Percentiles rank a stretch among this genome's conserved stretches.
These are phyloP conservation scores for Exophiala mesophila DNA, from an alignment of 2,329 filamentous ascomycete species.

Conservation along the genomic window DNA sequence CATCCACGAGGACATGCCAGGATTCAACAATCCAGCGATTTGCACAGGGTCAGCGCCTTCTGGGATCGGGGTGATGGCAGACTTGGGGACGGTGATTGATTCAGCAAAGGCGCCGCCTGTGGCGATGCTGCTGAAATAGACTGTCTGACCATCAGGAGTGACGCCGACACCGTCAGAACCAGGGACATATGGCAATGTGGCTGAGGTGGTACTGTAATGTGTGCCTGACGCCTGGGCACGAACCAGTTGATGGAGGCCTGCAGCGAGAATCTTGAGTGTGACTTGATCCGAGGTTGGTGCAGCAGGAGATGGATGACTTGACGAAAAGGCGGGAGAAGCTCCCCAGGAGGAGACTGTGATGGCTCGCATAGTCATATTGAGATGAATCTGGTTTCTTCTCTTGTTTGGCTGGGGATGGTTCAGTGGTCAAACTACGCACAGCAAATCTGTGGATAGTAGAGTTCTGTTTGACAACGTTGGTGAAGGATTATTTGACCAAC, in stretches of 20 bases:
- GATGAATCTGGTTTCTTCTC: background rate
- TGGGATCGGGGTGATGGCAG: conserved; percentile 40
- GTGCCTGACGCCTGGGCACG: conserved; percentile 48
- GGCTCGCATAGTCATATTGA: conserved; percentile 15
- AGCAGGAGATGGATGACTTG: conserved; percentile 14
- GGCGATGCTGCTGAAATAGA: conserved; percentile 46
- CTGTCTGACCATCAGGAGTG: conserved; percentile 39
- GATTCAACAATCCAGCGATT: conserved; percentile 53
- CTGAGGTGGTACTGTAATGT: conserved; percentile 48
- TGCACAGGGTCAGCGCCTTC: conserved; percentile 42
- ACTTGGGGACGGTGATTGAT: conserved; percentile 43
- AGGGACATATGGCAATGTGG: conserved; percentile 46
- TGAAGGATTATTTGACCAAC: too few species aligned
- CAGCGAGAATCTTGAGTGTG: conserved; percentile 50
- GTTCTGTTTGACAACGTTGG: too few species aligned
- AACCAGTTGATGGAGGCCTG: conserved; percentile 52
- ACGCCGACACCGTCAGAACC: conserved; percentile 53
- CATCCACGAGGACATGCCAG: conserved; percentile 56
- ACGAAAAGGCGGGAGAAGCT: conserved; percentile 15
- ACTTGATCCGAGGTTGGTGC: conserved; percentile 31
- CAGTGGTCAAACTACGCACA: too few species aligned
- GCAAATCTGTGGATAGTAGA: too few species aligned
- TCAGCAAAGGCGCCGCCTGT: conserved; percentile 23
- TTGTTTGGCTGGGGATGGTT: too few species aligned
- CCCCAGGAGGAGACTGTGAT: conserved; percentile 22